These are phyloP conservation scores for Pseudovirgaria hyperparasitica DNA, from an alignment of 2,329 filamentous ascomycete genomes.

Conservation along the genomic window DNA sequence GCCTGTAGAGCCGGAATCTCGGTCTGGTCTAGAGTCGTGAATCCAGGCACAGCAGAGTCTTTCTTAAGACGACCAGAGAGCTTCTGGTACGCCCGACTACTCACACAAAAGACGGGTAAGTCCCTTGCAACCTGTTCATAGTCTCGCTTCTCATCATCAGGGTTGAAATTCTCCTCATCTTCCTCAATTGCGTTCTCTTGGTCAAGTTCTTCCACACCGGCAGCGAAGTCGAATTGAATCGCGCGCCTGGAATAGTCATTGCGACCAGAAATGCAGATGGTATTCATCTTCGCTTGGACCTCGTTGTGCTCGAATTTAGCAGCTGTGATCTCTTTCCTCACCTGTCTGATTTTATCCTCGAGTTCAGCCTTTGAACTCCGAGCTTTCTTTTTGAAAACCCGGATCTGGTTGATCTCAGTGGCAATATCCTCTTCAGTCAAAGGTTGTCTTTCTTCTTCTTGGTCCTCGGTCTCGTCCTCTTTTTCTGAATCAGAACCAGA, in stretches of 20 bases:
- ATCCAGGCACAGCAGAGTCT: constrained; percentile 41
- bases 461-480: constrained; percentile 11
- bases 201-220: constrained; percentile 47
- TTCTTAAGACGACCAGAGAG: constrained; percentile 41
- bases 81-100: constrained; percentile 49
- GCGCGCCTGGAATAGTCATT: constrained; percentile 43
- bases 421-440: constrained; percentile 29
- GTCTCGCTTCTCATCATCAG: constrained; percentile 40
- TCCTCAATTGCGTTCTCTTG: constrained; percentile 41
- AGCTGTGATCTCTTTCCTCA: constrained; percentile 15
- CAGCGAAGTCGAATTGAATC: constrained; percentile 47
- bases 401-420: constrained; percentile 31
- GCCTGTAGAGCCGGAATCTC: constrained; percentile 45
- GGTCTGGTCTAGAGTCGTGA: constrained; percentile 40
- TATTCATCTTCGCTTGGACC: constrained; percentile 22
- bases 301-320: constrained; percentile 16
- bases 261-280: constrained; percentile 39
- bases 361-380: constrained; percentile 16
- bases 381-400: constrained; percentile 29
- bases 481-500: constrained; percentile 11
- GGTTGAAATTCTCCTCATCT: constrained; percentile 42
- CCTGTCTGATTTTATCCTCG: constrained; percentile 17
- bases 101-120: constrained; percentile 53
- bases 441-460: constrained; percentile 16
- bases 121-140: constrained; percentile 43